Evolutionary conservation across 441 rosid genomes (phyloP).

Genomic region (Codiaeum variegatum): DNA sequence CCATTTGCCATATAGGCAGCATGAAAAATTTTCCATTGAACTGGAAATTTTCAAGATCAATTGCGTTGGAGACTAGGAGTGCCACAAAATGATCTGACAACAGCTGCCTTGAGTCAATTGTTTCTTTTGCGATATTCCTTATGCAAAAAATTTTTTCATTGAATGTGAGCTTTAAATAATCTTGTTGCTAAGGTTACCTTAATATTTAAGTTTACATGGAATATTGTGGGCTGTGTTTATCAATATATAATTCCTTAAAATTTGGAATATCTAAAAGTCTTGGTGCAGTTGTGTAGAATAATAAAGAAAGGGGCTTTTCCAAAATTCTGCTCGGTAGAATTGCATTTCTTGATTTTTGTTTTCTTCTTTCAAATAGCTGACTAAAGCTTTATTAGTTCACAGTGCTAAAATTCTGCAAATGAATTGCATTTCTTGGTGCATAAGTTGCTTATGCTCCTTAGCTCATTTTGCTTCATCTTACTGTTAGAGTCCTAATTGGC

Average conservation of each 20-base stretch:
- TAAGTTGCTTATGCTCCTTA: not conserved
- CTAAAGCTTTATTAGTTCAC: not conserved
- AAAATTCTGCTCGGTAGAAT: not conserved
- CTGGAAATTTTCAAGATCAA: not conserved
- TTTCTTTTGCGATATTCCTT: not conserved
- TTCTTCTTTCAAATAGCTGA: slow-evolving; percentile 4
- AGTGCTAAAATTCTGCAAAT: not conserved
- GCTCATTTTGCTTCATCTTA: not conserved
- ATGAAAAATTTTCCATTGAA: not conserved
- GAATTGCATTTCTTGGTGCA: not conserved
- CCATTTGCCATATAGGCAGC: not conserved
- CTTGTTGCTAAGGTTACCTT: not conserved
- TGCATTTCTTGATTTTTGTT: not conserved
- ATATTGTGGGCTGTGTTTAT: not conserved
- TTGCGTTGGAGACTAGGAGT: not conserved
- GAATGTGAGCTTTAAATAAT: not conserved
- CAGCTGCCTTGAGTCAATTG: not conserved
- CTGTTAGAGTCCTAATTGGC: no score
- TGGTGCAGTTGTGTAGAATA: not conserved
- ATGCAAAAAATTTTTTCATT: not conserved
- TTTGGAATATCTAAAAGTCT: not conserved
- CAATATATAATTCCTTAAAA: not conserved
- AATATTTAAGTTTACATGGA: not conserved
- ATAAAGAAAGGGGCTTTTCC: not conserved
- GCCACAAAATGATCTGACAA: not conserved